Evolutionary conservation across 2,329 filamentous ascomycete genomes (phyloP), one percentile per base, ranked within the genome.

Genomic region (Cadophora gregata): DNA sequence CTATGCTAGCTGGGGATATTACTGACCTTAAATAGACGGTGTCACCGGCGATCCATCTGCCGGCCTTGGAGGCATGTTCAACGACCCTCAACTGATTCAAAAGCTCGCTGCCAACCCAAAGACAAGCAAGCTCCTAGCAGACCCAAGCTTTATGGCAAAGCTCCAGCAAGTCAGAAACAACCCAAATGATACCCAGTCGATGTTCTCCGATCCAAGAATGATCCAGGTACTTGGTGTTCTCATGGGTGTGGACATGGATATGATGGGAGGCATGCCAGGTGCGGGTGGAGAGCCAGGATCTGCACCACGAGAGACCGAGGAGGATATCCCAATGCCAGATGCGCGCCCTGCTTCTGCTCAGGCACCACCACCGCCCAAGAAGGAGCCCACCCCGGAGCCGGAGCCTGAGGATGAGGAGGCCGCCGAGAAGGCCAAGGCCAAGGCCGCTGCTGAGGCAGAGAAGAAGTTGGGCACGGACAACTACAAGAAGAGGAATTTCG

Each of bases 401-500:
- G 89, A 91, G 74, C 81, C 85, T 16, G 84, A 93, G 76, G 93
- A 97, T 72, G 93, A 97, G 76, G 96, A 98, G 79, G 86, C 90
- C 0, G 78, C 88, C 64, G 92, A 91, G 68, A 93, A 94, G 81
- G 92, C 92, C 81, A 92, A 96, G 84, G 93, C 93, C 48, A 97
- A 98, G 84, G 92, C 90, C 76, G 93, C 91, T 70, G 96, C 94
- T 53, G 96, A 99, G 75, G 92, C 93, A 78, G 92, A 97, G 81
- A 99, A 99, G 88, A 92, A 90, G 33, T 84, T 96, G 65, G 96
- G 96, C 66, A 99, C 95, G 16, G 93, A 96, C 74, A 90, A 90
- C 79, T 99, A 99, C 86, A 99, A 99, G 90, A 98, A 98, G 87
- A 90, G 93, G 73, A 90, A 97, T 78, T 97, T 99, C 73, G 96